Evolutionary conservation across 1,284 basidiomycete species (phyloP).

Genomic region (Coriolopsis trogii): DNA sequence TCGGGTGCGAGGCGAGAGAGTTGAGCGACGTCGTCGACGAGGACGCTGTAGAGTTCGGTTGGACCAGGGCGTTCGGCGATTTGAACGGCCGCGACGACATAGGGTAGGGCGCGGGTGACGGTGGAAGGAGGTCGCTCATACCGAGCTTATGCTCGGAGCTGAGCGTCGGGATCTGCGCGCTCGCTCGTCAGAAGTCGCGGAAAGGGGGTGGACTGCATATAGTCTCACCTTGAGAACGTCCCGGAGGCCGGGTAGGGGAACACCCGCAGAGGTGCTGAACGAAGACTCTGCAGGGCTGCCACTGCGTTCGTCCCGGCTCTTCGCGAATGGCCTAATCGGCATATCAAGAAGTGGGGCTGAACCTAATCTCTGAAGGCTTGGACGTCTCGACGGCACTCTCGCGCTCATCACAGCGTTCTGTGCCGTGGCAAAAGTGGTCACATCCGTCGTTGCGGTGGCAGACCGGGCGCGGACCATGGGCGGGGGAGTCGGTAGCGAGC

Average conservation of each 20-base stretch:
- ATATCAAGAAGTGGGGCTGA: slow-evolving; percentile 52
- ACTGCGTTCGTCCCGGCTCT: slow-evolving; percentile 44
- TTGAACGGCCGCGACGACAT: slow-evolving; percentile 38
- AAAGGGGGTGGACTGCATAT: neutral
- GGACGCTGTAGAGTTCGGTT: slow-evolving; percentile 30
- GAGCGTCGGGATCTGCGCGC: slow-evolving; percentile 58
- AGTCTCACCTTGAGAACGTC: slow-evolving; percentile 81
- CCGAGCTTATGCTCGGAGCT: slow-evolving; percentile 71
- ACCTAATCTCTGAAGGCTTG: slow-evolving; percentile 48
- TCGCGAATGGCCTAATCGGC: slow-evolving; percentile 48
- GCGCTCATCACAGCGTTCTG: slow-evolving; percentile 15
- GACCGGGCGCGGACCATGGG: slow-evolving; percentile 52
- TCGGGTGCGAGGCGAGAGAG: slow-evolving; percentile 32
- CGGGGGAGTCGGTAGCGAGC: slow-evolving; percentile 38
- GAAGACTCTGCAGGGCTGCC: slow-evolving; percentile 49
- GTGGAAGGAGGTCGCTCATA: slow-evolving; percentile 73
- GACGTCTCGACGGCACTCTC: slow-evolving; percentile 33
- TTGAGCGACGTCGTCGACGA: slow-evolving; percentile 34
- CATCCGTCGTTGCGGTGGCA: slow-evolving; percentile 47
- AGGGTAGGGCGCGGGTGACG: slow-evolving; percentile 68
- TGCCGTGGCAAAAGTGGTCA: slow-evolving; percentile 16
- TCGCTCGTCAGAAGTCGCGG: neutral
- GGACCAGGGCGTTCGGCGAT: slow-evolving; percentile 40
- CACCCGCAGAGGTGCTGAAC: slow-evolving; percentile 32
- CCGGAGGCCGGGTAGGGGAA: slow-evolving; percentile 62